phyloP scores from a whole-genome alignment of 2,329 filamentous ascomycete genomes.

The Onygena corvina region DNA sequence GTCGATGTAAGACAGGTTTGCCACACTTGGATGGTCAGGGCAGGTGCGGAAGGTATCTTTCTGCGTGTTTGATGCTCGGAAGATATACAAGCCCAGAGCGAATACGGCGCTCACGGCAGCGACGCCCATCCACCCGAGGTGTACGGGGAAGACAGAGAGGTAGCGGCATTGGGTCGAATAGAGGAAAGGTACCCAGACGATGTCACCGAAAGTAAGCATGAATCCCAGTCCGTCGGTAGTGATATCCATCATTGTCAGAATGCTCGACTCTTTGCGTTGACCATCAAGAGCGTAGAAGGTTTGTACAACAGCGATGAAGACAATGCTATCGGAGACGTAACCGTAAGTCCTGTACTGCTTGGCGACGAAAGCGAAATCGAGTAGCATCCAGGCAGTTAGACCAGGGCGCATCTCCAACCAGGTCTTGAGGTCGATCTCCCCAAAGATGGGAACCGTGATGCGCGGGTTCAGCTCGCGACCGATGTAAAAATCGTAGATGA shows the following conservation, averaged over 20 bases:
- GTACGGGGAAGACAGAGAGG: constrained; percentile 65
- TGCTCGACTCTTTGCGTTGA: constrained; percentile 74
- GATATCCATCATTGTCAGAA: constrained; percentile 89
- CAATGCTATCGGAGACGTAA: constrained; percentile 71
- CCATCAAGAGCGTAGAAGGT: constrained; percentile 72
- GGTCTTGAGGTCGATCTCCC: constrained; percentile 72
- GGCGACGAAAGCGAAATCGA: constrained; percentile 73
- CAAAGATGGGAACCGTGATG: constrained; percentile 57
- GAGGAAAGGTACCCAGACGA: constrained; percentile 84
- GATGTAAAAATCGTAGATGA: constrained; percentile 93
- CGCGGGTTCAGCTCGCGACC: constrained; percentile 91
- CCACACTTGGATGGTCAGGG: constrained; percentile 64
- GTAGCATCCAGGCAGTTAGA: constrained; percentile 74
- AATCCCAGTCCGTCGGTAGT: constrained; percentile 87
- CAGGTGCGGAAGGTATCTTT: constrained; percentile 91
- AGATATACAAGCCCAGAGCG: constrained; percentile 69
- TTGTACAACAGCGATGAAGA: constrained; percentile 67
- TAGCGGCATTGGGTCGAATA: constrained; percentile 80
- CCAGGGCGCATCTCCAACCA: constrained; percentile 88
- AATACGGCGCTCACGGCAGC: constrained; percentile 55
- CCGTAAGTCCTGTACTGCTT: constrained; percentile 81
- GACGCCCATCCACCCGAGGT: constrained; percentile 59
- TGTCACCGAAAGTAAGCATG: constrained; percentile 87
- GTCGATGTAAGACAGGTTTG: constrained; percentile 73
- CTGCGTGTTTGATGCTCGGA: constrained; percentile 85